Conservation (phyloP, 2,329 filamentous ascomycete genomes). For the Diplodia mutila region DNA sequence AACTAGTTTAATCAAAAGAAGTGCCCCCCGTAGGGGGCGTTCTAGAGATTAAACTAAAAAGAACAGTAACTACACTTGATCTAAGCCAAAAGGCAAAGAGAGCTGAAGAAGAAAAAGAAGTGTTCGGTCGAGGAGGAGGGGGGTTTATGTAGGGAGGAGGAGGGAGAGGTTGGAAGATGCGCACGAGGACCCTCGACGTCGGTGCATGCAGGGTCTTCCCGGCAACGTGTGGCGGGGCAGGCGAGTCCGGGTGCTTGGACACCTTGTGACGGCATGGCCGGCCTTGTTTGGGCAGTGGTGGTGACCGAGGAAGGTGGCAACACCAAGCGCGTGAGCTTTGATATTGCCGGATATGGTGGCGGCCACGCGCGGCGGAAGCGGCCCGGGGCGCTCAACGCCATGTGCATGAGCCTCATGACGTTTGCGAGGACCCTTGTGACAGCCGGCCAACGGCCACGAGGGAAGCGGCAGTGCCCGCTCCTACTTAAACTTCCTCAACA, state of each 20-base stretch:
- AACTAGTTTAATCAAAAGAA: slow-evolving; percentile 7
- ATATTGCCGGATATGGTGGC: too few relatives aligned
- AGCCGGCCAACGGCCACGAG: too few relatives aligned
- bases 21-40: neutral
- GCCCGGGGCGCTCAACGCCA: neutral
- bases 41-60: slow-evolving; percentile 18
- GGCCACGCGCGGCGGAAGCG: too few relatives aligned
- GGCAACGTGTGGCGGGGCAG: neutral
- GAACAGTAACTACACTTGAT: slow-evolving; percentile 18
- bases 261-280: neutral
- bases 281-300: neutral
- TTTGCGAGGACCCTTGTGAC: too few relatives aligned
- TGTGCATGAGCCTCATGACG: neutral
- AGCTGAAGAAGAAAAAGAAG: slow-evolving; percentile 1
- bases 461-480: too few relatives aligned
- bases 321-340: too few relatives aligned
- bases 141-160: neutral
- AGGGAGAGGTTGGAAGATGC: too few relatives aligned
- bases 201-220: neutral
- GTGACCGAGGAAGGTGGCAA: too few relatives aligned
- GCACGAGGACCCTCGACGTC: neutral
- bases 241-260: neutral
- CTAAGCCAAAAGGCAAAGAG: slow-evolving; percentile 21
- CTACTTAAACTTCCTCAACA: neutral
- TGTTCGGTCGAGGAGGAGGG: neutral